phyloP scores from a whole-genome alignment of 768 basidiomycete genomes.

The Panellus pusillus region DNA sequence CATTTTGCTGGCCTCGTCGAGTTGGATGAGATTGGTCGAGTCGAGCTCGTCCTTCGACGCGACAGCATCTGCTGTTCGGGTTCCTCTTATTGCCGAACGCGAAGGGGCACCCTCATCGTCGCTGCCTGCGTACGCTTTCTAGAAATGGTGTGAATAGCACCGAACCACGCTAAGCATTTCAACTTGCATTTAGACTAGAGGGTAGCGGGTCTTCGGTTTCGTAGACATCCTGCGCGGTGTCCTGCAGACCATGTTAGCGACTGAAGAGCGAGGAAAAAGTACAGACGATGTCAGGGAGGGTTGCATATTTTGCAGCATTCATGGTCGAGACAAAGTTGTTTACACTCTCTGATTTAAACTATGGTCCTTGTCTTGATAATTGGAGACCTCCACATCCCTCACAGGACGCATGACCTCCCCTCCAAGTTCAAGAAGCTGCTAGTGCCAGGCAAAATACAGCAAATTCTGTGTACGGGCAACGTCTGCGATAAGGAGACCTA shows the following conservation, averaged over 20 bases:
- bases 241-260: constrained; percentile 44
- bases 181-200: constrained; percentile 50
- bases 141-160: constrained; percentile 13
- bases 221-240: constrained; percentile 89
- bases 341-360: constrained; percentile 4
- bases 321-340: constrained; percentile 31
- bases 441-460: constrained; percentile 95
- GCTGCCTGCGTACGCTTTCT: constrained; percentile 68
- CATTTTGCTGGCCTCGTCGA: constrained; percentile 66
- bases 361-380: constrained; percentile 97
- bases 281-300: constrained; percentile 89
- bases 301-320: constrained; percentile 79
- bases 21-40: constrained; percentile 56
- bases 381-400: constrained; percentile 96
- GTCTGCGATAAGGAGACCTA: constrained; percentile 97
- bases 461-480: constrained; percentile 97
- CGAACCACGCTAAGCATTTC: neutral
- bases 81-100: constrained; percentile 36
- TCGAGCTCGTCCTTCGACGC: constrained; percentile 68
- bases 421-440: constrained; percentile 96
- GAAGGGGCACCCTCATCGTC: constrained; percentile 54
- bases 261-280: constrained; percentile 9
- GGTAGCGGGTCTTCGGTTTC: constrained; percentile 84
- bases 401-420: constrained; percentile 86
- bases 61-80: constrained; percentile 34